phyloP scores from a whole-genome alignment of 768 basidiomycete species.

The Serendipita indica region DNA sequence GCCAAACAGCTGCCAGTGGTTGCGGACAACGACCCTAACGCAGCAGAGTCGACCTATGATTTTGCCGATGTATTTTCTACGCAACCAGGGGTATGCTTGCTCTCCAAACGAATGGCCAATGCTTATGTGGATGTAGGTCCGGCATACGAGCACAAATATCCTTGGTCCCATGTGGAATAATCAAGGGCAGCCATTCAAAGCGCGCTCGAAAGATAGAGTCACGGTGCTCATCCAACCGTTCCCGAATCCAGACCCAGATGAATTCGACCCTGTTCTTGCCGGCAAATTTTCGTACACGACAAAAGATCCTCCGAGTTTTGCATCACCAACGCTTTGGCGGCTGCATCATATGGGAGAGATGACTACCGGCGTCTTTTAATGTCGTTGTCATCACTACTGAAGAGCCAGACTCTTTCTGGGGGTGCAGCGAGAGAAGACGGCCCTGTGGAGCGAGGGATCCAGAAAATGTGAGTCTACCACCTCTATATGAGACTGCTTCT shows the following conservation, averaged over 20 bases:
- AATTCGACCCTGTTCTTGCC: background rate
- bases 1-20: background rate
- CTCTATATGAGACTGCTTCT: background rate
- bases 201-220: background rate
- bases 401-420: background rate
- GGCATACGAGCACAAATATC: background rate
- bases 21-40: background rate
- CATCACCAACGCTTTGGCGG: background rate
- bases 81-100: background rate
- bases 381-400: background rate
- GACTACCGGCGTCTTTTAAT: conserved; percentile 4
- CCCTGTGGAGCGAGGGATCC: background rate
- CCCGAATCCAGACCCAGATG: background rate
- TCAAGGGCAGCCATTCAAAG: background rate
- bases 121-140: background rate
- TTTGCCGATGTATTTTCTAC: conserved; percentile 6
- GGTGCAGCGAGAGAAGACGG: background rate
- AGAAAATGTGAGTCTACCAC: background rate
- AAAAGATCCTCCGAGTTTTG: background rate
- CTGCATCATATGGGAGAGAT: background rate
- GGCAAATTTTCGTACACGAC: background rate
- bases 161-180: conserved; percentile 8
- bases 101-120: background rate
- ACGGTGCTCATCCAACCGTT: background rate
- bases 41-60: background rate